Evolutionary conservation across 225 moss, liverwort and hornwort genomes (phyloP), one percentile per base, ranked within the genome.

Genomic region (Pleurozium schreberi): DNA sequence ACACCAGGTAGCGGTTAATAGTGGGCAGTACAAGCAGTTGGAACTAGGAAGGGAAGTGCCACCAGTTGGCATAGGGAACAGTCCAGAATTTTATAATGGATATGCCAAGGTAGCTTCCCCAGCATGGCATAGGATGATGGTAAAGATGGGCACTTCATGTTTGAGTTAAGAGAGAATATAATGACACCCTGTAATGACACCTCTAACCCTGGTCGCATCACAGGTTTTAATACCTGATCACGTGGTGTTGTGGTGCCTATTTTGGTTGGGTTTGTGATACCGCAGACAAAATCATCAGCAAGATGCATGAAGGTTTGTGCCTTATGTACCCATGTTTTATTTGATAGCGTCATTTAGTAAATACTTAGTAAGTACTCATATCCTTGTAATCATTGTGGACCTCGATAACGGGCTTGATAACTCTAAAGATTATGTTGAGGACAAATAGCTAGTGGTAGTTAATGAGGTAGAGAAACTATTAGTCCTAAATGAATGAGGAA

Each of bases 281-380:
- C 93, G 97, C 98, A 98, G 98, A 98, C 95, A 98, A 98, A 93
- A 98, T 98, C 93, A 98, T 98, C 91, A 98, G 98, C 96, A 98
- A 98, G 95, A 95, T 98, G 97, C 97, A 97, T 92, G 98, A 98
- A 98, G 98, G 93, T 93, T 90, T 91, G 93, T 91, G 84, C 89
- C 86, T 80, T 79, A 79, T n/a, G n/a, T n/a, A n/a, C n/a, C n/a
- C n/a, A n/a, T n/a, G n/a, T n/a, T n/a, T n/a, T n/a, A n/a, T n/a
- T 18, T n/a, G n/a, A n/a, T n/a, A n/a, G n/a, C n/a, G n/a, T n/a
- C n/a, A n/a, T n/a, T n/a, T n/a, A n/a, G n/a, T n/a, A n/a, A n/a
- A n/a, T n/a, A n/a, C n/a, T n/a, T n/a, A n/a, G n/a, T n/a, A n/a
- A n/a, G n/a, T n/a, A n/a, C n/a, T n/a, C n/a, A n/a, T n/a, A n/a